Conservation (phyloP, 148 eudicot genomes). For the Chenopodium quinoa region DNA sequence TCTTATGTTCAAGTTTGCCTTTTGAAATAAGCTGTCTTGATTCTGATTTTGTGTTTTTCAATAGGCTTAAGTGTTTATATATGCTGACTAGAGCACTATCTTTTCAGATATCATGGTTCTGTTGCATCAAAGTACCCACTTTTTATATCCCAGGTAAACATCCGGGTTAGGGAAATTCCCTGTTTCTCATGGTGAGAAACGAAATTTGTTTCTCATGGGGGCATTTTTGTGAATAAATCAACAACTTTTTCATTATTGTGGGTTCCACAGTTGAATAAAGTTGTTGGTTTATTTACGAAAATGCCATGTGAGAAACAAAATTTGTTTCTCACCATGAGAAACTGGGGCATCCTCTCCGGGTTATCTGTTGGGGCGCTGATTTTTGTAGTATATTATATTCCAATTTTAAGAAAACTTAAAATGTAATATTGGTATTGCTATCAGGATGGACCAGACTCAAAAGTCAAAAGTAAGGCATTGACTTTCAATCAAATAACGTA, state of each 20-base stretch:
- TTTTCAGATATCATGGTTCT: constrained; percentile 49
- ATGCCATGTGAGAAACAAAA: no score
- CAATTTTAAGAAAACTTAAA: not conserved
- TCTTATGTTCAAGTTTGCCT: constrained; percentile 9
- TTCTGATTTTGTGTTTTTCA: not conserved
- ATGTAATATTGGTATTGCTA: constrained; percentile 11
- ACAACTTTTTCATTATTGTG: no score
- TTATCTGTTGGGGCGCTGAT: constrained; percentile 2
- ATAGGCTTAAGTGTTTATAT: constrained; percentile 6
- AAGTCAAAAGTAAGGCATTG: constrained; percentile 73
- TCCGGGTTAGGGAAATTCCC: not conserved
- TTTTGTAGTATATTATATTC: not conserved
- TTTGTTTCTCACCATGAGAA: no score
- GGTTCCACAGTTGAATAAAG: no score
- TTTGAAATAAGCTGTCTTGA: not conserved
- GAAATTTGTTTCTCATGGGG: no score
- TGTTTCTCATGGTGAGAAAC: no score
- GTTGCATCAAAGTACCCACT: constrained; percentile 70
- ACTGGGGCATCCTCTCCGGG: not conserved
- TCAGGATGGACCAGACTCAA: constrained; percentile 81
- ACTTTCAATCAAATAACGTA: constrained; percentile 69
- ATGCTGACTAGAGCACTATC: constrained; percentile 16
- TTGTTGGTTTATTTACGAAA: no score
- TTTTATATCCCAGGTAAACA: constrained; percentile 81
- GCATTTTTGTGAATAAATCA: no score